Percentiles rank a stretch among this genome's conserved stretches.
Evolutionary conservation across 2,329 filamentous ascomycete genomes (phyloP).

Genomic region (Tolypocladium sp.): DNA sequence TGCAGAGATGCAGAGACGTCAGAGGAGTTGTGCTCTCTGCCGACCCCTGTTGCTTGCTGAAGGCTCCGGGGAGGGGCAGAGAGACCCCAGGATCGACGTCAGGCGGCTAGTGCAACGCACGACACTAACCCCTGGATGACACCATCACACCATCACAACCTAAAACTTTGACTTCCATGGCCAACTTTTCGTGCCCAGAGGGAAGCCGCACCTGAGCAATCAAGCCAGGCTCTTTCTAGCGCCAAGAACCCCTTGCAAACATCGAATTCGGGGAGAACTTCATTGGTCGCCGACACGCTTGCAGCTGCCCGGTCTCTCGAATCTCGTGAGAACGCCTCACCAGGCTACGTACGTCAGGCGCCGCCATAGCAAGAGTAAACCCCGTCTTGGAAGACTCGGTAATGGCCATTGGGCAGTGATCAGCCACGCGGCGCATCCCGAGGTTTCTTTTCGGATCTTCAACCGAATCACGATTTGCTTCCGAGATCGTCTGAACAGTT

Average conservation of each 20-base stretch:
- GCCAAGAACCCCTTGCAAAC: not conserved
- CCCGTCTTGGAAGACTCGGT: not conserved
- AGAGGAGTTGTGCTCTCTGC: not conserved
- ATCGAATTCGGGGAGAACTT: not conserved
- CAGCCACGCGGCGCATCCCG: not conserved
- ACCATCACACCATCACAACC: slow-evolving; percentile 5
- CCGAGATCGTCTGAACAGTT: not conserved
- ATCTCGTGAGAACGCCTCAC: not conserved
- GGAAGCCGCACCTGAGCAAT: not conserved
- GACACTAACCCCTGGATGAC: slow-evolving; percentile 8
- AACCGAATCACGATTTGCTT: not conserved
- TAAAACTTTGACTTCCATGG: not conserved
- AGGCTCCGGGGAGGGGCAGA: not conserved
- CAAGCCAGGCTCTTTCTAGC: not conserved
- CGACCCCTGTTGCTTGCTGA: not conserved
- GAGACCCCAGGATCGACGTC: not conserved
- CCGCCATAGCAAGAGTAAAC: not conserved
- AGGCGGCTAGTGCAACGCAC: slow-evolving; percentile 2
- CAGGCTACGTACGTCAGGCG: not conserved
- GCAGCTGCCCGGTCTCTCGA: not conserved
- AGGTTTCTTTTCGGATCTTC: not conserved
- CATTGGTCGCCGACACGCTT: not conserved
- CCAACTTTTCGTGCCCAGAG: not conserved
- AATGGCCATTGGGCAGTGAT: not conserved
- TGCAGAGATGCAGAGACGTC: not conserved